Conservation (phyloP, 805 yeast genomes). For the Nakazawaea peltata region DNA sequence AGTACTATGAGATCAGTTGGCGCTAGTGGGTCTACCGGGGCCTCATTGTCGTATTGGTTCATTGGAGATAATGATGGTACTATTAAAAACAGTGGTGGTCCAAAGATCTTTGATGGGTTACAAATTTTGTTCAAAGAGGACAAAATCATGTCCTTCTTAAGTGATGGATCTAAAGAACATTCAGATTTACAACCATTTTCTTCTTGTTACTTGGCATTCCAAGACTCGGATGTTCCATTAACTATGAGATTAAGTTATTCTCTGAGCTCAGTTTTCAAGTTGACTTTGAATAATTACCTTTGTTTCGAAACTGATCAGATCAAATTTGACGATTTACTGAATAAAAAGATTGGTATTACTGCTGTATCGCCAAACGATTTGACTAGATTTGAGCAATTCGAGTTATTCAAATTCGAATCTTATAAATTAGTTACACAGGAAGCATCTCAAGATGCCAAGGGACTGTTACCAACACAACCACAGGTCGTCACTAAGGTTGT, state of each 20-base stretch:
- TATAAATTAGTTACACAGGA: slow-evolving; percentile 47
- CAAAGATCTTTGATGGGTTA: slow-evolving; percentile 52
- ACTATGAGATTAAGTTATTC: slow-evolving; percentile 61
- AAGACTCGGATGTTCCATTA: slow-evolving; percentile 63
- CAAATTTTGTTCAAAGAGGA: slow-evolving; percentile 39
- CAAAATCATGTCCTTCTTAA: slow-evolving; percentile 49
- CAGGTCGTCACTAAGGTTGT: slow-evolving; percentile 34
- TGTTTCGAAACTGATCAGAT: slow-evolving; percentile 60
- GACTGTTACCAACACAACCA: slow-evolving; percentile 35
- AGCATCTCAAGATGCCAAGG: slow-evolving; percentile 48
- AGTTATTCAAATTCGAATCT: slow-evolving; percentile 49
- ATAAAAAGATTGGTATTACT: slow-evolving; percentile 44
- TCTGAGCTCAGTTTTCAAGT: slow-evolving; percentile 36
- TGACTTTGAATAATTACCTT: slow-evolving; percentile 66
- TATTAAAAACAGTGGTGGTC: slow-evolving; percentile 41
- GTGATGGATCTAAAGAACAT: slow-evolving; percentile 43
- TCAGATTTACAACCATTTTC: slow-evolving; percentile 36
- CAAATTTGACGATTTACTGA: slow-evolving; percentile 28
- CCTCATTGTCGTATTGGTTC: slow-evolving; percentile 56
- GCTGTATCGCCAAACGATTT: slow-evolving; percentile 33
- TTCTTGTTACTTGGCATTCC: slow-evolving; percentile 49
- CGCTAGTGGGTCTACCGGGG: slow-evolving; percentile 34
- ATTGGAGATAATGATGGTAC: slow-evolving; percentile 20
- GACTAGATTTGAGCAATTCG: slow-evolving; percentile 47
- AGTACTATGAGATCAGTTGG: slow-evolving; percentile 57